These are phyloP conservation scores for Solanum hybrid DNA, from an alignment of 305 asterid genomes.

Conservation along the genomic window DNA sequence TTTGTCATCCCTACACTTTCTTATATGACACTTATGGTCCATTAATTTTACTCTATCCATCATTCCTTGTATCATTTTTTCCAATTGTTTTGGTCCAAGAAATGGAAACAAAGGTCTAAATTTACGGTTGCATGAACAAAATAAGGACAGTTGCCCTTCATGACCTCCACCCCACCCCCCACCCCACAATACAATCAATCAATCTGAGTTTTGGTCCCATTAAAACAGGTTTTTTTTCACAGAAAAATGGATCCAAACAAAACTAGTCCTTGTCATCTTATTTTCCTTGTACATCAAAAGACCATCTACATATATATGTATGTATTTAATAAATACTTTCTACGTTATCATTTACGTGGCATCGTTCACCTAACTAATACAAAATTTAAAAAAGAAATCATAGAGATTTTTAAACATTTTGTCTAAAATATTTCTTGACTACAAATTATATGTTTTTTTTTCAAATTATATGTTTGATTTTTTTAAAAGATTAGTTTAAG, in stretches of 20 bases:
- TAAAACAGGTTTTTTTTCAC: neutral
- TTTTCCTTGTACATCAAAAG: neutral
- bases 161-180: neutral
- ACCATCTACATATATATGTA: neutral
- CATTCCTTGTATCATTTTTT: slow-evolving; percentile 16
- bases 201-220: slow-evolving; percentile 9
- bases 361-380: neutral
- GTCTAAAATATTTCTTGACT: neutral
- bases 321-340: neutral
- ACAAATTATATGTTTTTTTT: neutral
- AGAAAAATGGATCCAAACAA: slow-evolving; percentile 7
- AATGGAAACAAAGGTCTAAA: neutral
- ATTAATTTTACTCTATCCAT: slow-evolving; percentile 11
- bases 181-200: slow-evolving; percentile 4
- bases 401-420: neutral
- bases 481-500: too few relatives aligned
- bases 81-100: neutral
- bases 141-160: slow-evolving; percentile 9
- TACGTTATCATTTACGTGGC: neutral
- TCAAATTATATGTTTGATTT: neutral
- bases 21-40: slow-evolving; percentile 1
- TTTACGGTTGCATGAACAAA: neutral
- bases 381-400: neutral
- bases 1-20: neutral
- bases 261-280: neutral